These are phyloP conservation scores for Verticillium dahliae DNA, from an alignment of 2,329 filamentous ascomycete species.

Conservation along the genomic window DNA sequence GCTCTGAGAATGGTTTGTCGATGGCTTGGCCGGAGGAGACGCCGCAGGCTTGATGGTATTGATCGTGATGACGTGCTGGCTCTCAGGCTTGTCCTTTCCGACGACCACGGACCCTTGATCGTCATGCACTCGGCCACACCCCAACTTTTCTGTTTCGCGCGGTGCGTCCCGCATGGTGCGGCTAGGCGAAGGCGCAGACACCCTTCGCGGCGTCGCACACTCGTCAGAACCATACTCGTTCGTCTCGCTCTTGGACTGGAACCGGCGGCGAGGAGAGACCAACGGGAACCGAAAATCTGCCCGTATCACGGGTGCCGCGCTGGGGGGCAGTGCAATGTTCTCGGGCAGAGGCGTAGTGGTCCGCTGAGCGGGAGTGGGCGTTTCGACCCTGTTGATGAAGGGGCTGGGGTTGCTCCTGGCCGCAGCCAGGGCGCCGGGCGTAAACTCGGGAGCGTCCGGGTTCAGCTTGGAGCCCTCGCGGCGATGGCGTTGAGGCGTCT, in stretches of 20 bases:
- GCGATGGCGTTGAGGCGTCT: neutral
- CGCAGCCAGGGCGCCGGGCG: slow-evolving; percentile 27
- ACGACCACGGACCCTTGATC: neutral
- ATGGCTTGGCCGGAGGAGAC: neutral
- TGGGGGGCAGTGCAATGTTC: neutral
- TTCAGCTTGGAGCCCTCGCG: slow-evolving; percentile 46
- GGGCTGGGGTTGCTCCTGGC: neutral
- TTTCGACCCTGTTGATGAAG: neutral
- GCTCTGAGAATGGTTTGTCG: neutral
- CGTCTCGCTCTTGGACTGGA: neutral
- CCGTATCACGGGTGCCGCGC: neutral
- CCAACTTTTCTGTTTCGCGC: neutral
- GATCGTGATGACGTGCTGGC: neutral
- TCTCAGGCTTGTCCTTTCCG: neutral
- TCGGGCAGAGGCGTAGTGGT: neutral
- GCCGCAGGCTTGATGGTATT: neutral
- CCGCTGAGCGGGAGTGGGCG: neutral
- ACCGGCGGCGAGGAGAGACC: neutral
- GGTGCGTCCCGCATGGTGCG: neutral
- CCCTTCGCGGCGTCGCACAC: neutral
- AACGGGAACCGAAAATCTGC: neutral
- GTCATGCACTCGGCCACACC: neutral
- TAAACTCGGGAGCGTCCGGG: slow-evolving; percentile 49
- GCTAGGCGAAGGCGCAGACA: neutral
- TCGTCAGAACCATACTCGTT: neutral